phyloP scores from a whole-genome alignment of 805 yeast species.

The Saccharomyces jurei region DNA sequence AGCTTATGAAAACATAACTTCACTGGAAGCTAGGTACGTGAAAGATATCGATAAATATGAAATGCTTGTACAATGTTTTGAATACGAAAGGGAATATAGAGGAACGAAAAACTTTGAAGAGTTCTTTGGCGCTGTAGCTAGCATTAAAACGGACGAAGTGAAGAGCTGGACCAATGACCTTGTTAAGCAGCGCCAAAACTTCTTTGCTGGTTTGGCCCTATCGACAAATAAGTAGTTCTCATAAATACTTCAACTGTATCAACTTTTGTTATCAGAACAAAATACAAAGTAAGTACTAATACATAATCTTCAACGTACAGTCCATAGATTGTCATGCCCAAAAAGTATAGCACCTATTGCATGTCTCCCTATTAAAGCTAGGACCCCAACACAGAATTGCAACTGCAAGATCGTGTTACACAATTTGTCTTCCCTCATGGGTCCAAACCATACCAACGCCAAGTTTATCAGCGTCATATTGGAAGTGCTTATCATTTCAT shows the following conservation, averaged over 20 bases:
- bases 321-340: constrained; percentile 75
- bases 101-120: constrained; percentile 54
- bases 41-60: constrained; percentile 93
- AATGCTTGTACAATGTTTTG: constrained; percentile 71
- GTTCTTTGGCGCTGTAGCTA: constrained; percentile 53
- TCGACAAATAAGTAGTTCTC: constrained; percentile 2
- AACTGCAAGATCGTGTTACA: constrained; percentile 50
- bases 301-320: constrained; percentile 2
- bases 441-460: constrained; percentile 79
- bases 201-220: constrained; percentile 1
- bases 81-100: constrained; percentile 65
- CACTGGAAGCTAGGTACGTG: constrained; percentile 78
- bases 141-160: constrained; percentile 67
- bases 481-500: constrained; percentile 40
- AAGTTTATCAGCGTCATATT: constrained; percentile 87
- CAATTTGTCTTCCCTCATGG: constrained; percentile 73
- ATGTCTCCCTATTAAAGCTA: constrained; percentile 68
- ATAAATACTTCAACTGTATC: not conserved
- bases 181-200: constrained; percentile 36
- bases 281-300: not conserved
- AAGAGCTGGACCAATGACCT: constrained; percentile 58
- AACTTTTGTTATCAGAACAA: not conserved
- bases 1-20: constrained; percentile 80
- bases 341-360: constrained; percentile 77
- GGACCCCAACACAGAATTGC: constrained; percentile 61